Conservation (phyloP, 2,329 filamentous ascomycete genomes). For the Thermochaetoides dissita region DNA sequence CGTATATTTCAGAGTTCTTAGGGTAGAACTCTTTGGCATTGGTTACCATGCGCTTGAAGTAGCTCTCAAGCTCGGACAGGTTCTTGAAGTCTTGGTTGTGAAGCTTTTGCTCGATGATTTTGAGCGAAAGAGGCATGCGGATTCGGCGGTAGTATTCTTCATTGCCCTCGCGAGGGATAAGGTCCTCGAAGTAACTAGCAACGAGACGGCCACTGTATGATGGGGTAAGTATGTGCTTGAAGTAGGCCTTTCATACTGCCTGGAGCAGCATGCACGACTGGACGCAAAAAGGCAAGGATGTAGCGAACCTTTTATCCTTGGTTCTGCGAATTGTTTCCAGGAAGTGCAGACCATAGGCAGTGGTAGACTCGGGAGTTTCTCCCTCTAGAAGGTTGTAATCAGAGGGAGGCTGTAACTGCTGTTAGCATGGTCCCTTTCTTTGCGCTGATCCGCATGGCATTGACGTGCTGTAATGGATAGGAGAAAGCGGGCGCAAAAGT, state of each 20-base stretch:
- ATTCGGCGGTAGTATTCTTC: conserved; percentile 67
- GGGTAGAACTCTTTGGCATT: conserved; percentile 79
- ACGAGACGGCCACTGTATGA: conserved; percentile 53
- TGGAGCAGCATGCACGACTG: background rate
- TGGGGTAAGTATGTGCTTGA: conserved; percentile 3
- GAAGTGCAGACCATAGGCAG: conserved; percentile 57
- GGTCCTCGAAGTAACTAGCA: conserved; percentile 58
- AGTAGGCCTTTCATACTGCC: too few species aligned
- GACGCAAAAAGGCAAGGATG: background rate
- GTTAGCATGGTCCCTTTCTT: conserved; percentile 4
- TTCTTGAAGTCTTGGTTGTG: conserved; percentile 52
- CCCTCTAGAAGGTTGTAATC: conserved; percentile 37
- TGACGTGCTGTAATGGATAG: background rate
- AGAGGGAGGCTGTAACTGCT: conserved; percentile 9
- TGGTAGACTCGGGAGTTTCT: conserved; percentile 56
- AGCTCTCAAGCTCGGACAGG: conserved; percentile 65
- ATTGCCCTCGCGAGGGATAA: conserved; percentile 49
- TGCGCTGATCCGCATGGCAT: background rate
- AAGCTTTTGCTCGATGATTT: conserved; percentile 63
- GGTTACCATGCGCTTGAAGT: conserved; percentile 73
- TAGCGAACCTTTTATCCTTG: conserved; percentile 60
- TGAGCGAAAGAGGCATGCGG: conserved; percentile 64
- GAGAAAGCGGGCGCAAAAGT: too few species aligned
- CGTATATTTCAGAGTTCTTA: conserved; percentile 56
- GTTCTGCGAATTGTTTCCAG: conserved; percentile 62